Evolutionary conservation across 2,329 filamentous ascomycete species (phyloP), one percentile per base, ranked within the genome.

Genomic region (Incumbomyces delicatus): DNA sequence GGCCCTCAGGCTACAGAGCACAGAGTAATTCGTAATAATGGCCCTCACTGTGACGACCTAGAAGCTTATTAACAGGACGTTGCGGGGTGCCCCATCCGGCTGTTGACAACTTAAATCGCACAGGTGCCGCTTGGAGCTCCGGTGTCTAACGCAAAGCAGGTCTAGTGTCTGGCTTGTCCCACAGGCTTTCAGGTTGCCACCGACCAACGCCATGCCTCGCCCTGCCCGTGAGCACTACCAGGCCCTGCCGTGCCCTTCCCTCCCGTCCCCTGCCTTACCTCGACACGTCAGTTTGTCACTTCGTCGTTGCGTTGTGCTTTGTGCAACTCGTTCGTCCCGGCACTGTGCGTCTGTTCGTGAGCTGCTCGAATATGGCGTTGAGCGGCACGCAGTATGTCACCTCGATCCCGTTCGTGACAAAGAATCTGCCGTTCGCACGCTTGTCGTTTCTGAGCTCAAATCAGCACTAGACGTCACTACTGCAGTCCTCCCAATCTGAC

Each of bases 381-480:
- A 37, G 11, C 18, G 29, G 10, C 18, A 27, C 40, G 33, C 42
- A 38, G 16, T 17, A 37, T 45, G 34, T 45, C 42, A 45, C 42
- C 42, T 27, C 12, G 8, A 30, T 37, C 27, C 14, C 33, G 17
- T 36, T 20, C 10, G 33, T 45, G 27, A 45, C 33, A 38, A 45
- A 45, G 42, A 22, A 20, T 38, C 22, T 27, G 5, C 22, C 22
- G 22, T 27, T 27, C 22, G 22, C 30, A 22, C 31, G 16, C 32
- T 14, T 8, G 7, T 7, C 27, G 12, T 22, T 17, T 29, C 27
- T 45, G 18, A 45, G 42, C 42, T 45, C 18, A 13, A 22, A 38
- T 45, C 42, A 37, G 33, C 34, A 37, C 42, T 38, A 45, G 34
- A 45, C 33, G 41, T 44, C 42, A 32, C 17, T 22, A n/a, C 18